These are phyloP conservation scores for Zangia roseola DNA, from an alignment of 768 basidiomycete genomes.

Conservation along the genomic window DNA sequence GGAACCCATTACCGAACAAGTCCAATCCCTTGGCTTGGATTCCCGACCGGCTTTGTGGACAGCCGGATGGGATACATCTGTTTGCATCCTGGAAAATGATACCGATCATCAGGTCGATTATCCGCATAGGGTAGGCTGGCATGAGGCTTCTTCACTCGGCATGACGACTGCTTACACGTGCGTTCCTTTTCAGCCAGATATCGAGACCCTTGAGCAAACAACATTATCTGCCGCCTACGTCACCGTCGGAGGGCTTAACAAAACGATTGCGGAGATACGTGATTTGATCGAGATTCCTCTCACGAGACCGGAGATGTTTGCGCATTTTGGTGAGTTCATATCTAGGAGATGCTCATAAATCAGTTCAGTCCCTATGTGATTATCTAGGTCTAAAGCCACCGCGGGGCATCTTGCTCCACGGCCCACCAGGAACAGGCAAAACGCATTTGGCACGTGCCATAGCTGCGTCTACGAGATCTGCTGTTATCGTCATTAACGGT, in stretches of 20 bases:
- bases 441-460: constrained; percentile 95
- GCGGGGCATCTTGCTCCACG: constrained; percentile 91
- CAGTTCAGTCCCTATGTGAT: constrained; percentile 4
- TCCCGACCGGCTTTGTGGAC: constrained; percentile 50
- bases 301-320: constrained; percentile 77
- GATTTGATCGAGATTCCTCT: constrained; percentile 86
- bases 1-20: constrained; percentile 37
- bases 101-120: constrained; percentile 24
- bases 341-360: constrained; percentile 13
- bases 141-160: constrained; percentile 5
- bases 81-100: constrained; percentile 41
- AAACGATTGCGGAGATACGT: constrained; percentile 83
- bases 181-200: constrained; percentile 36
- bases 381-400: constrained; percentile 86
- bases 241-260: constrained; percentile 82
- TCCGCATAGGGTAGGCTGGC: constrained; percentile 34
- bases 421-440: constrained; percentile 97
- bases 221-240: constrained; percentile 62
- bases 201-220: constrained; percentile 47
- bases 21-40: constrained; percentile 47
- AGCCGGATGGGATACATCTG: constrained; percentile 65
- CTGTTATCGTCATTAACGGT: constrained; percentile 92
- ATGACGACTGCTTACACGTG: constrained; percentile 14
- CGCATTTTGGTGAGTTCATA: constrained; percentile 59
- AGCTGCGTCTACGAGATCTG: constrained; percentile 80